Evolutionary conservation across 805 yeast genomes (phyloP), one percentile per base, ranked within the genome.

Genomic region (Wickerhamiella dianesei): DNA sequence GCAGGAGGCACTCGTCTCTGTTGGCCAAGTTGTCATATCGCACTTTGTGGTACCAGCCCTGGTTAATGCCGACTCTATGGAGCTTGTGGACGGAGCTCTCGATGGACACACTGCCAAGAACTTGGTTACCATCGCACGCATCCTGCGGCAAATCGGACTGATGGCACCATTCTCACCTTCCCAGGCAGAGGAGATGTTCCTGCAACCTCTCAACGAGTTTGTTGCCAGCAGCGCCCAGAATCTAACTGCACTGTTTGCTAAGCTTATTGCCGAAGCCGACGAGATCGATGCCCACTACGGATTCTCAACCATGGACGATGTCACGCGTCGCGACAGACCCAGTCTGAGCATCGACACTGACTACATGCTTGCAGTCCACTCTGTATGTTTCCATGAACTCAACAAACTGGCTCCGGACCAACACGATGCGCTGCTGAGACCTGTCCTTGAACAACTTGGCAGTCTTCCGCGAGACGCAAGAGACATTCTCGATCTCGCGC

Each of bases 121-220:
- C 57, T 62, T 86, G 48, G 56, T 63, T 17, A 74, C 75, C 46
- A 66, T 84, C 42, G 65, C 77, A 29, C 72, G 77, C 48, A 75
- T 82, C 9, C 56, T 85, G 44, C 66, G 73, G 29, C 94, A 84
- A 60, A 61, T 82, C 35, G 79, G 82, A 19, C 62, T 77, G 3
- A 77, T 85, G 78, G 71, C 73, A 51, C 76, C 83, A 1, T 85
- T 86, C 64, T 39, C 41, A 9, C 21, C 25, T 6, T 14, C 21
- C 8, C 44, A 43, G 2, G 36, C 46, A 1, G 37, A 41, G 2
- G 78, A 82, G 53, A 75, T 79, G 43, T 85, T 77, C 60, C 63
- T 85, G 54, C 87, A 82, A 58, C 94, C 95, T 1, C 67, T 85
- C 58, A 83, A 83, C 60, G 88, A 82, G 40, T 83, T 76, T 57